These are phyloP conservation scores for Colletotrichum trifolii DNA, from an alignment of 2,329 filamentous ascomycete genomes.

Conservation along the genomic window DNA sequence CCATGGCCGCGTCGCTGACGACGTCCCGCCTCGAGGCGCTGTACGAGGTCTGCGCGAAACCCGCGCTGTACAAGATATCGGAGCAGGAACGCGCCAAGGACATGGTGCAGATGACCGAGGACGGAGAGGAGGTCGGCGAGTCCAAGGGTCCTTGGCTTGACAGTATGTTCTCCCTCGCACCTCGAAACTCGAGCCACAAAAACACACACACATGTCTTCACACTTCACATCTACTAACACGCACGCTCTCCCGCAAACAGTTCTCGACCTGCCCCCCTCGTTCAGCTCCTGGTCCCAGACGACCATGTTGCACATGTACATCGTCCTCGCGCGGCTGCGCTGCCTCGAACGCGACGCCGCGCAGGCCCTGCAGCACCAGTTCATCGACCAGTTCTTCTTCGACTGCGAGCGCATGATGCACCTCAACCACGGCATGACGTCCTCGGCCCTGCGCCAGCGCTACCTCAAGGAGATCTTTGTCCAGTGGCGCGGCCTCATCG, in stretches of 20 bases:
- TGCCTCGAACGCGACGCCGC: slow-evolving; percentile 77
- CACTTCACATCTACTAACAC: slow-evolving; percentile 19
- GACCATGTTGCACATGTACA: slow-evolving; percentile 95
- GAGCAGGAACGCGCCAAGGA: slow-evolving; percentile 73
- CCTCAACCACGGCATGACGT: slow-evolving; percentile 77
- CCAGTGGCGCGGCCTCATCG: slow-evolving; percentile 88
- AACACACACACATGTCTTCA: background rate
- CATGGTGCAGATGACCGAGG: slow-evolving; percentile 75
- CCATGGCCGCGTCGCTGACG: slow-evolving; percentile 29
- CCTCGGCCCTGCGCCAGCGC: slow-evolving; percentile 68
- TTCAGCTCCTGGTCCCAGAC: slow-evolving; percentile 98
- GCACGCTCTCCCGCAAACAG: slow-evolving; percentile 55
- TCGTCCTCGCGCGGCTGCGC: slow-evolving; percentile 85
- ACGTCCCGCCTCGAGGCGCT: slow-evolving; percentile 65
- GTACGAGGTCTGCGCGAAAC: slow-evolving; percentile 78
- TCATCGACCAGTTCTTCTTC: slow-evolving; percentile 96
- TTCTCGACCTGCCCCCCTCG: slow-evolving; percentile 81
- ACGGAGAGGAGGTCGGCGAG: slow-evolving; percentile 85
- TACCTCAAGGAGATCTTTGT: slow-evolving; percentile 90
- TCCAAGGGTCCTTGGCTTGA: slow-evolving; percentile 84
- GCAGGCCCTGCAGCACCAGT: slow-evolving; percentile 85
- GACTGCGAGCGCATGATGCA: slow-evolving; percentile 88
- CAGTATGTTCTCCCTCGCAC: slow-evolving; percentile 62
- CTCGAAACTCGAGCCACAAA: background rate
- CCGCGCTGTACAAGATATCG: slow-evolving; percentile 82